Evolutionary conservation across 768 basidiomycete genomes (phyloP), one percentile per base, ranked within the genome.

Genomic region (Mycena albidolilacea): DNA sequence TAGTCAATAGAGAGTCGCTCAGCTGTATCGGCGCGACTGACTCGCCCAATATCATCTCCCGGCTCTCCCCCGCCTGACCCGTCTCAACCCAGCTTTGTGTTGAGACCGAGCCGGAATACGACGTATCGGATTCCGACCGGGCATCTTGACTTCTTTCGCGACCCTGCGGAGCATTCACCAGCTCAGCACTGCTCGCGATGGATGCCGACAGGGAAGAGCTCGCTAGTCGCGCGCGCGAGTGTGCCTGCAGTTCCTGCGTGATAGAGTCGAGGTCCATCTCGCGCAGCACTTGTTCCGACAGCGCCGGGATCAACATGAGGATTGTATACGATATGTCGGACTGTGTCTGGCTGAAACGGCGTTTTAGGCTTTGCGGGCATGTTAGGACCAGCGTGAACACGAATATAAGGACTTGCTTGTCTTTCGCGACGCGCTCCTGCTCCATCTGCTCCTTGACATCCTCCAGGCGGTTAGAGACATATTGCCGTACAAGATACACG

Each of bases 301-400:
- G 85, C 7, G 87, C 89, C 8, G 88, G 91, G 73, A 75, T 75
- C 58, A 73, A n/a, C 6, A 90, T 89, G 83, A 91, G 90, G 69
- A 91, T 83, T 0, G 93, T 95, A 78, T 90, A 97, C 8, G 92
- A 90, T 30, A 90, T 86, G 77, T 96, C 92, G 70, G 94, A 90
- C 75, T 93, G 92, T 35, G 91, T 95, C 73, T 93, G 90, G 43
- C 87, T 85, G 80, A 95, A 97, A 44, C 96, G 86, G 58, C 90
- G 85, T 64, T 90, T 87, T 37, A 97, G 82, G 75, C 95, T 96
- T 67, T 9, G 64, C 37, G 17, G 50, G 67, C n/a, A 67, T 37
- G 38, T 68, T 55, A 66, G 43, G 66, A 70, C 43, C 23, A 37
- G 50, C 4, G 21, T 57, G 55, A 60, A 23, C 23, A 39, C 43